Evolutionary conservation across 2,329 filamentous ascomycete species (phyloP).

Genomic region (Fusarium virguliforme): DNA sequence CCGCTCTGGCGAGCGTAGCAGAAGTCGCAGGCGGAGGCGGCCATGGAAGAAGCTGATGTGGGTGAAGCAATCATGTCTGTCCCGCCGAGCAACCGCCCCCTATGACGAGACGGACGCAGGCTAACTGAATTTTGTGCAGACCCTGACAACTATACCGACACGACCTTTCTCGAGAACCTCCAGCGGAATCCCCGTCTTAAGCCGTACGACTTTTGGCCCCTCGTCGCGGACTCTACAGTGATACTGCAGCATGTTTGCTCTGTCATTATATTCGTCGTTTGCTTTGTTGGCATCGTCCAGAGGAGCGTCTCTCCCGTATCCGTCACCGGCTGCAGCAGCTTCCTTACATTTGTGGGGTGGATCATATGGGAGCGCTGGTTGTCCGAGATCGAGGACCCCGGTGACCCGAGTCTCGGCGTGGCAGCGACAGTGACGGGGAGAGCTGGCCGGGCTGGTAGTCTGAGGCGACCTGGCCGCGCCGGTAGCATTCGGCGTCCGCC

Average conservation of each 20-base stretch:
- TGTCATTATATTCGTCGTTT: slow-evolving; percentile 94
- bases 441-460: slow-evolving; percentile 56
- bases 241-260: slow-evolving; percentile 98
- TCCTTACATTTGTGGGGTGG: slow-evolving; percentile 90
- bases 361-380: slow-evolving; percentile 94
- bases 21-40: slow-evolving; percentile 78
- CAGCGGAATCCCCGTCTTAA: slow-evolving; percentile 94
- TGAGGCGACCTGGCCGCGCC: slow-evolving; percentile 56
- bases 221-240: slow-evolving; percentile 94
- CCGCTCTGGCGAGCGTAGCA: slow-evolving; percentile 69
- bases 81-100: background rate
- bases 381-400: slow-evolving; percentile 74
- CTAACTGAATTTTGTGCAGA: slow-evolving; percentile 64
- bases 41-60: slow-evolving; percentile 97
- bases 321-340: slow-evolving; percentile 87
- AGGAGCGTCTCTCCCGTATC: slow-evolving; percentile 91
- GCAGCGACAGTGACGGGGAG: slow-evolving; percentile 56
- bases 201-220: slow-evolving; percentile 98
- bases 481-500: slow-evolving; percentile 58
- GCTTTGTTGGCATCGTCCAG: slow-evolving; percentile 91
- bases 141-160: slow-evolving; percentile 99
- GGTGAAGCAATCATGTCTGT: slow-evolving; percentile 94
- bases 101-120: background rate
- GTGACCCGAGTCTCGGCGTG: slow-evolving; percentile 59
- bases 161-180: slow-evolving; percentile 95